Evolutionary conservation across 257 asterid species (phyloP), one percentile per base, ranked within the genome.

Genomic region (Ligustrum vulgare): DNA sequence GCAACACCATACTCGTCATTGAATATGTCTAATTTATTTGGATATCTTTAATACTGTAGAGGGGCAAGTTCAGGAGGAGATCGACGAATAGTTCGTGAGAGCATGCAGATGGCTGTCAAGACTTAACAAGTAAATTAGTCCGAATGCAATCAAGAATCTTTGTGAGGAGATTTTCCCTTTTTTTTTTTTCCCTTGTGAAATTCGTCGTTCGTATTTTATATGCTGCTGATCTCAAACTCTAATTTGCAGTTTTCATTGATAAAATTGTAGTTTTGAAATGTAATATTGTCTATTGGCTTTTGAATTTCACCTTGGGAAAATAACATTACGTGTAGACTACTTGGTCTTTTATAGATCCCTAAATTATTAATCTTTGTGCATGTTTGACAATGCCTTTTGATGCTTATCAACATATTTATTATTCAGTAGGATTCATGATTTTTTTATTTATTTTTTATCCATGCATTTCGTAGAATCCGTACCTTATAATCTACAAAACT

Each of bases 31-130:
- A 12, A 66, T 62, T 60, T 60, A 45, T 66, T 43, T 36, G 68
- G 49, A 72, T 69, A 22, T 67, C 47, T 70, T 10, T 20, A 71
- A 66, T 69, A 41, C 22, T 85, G 80, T 89, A 93, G 98, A 78
- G 75, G 98, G 97, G 51, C 88, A 87, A 79, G 72, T 91, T 83
- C 86, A 85, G 79, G 97, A 91, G 78, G 96, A 88, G 70, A 62
- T 83, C 1, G 96, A 90, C 58, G 82, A 90, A 75, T 91, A 86
- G 81, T 76, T 56, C 41, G 39, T 15, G 20, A 70, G 69, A 39
- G 36, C 31, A 25, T 60, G 47, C 16, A 15, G 34, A 15, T 51
- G 25, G 54, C 37, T 56, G 34, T 67, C 43, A 47, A 39, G 49
- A 39, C 18, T 37, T 54, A 23, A 8, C 5, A 10, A 72, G 72